phyloP scores from a whole-genome alignment of 2,329 filamentous ascomycete genomes.

The Trichoderma sp. region DNA sequence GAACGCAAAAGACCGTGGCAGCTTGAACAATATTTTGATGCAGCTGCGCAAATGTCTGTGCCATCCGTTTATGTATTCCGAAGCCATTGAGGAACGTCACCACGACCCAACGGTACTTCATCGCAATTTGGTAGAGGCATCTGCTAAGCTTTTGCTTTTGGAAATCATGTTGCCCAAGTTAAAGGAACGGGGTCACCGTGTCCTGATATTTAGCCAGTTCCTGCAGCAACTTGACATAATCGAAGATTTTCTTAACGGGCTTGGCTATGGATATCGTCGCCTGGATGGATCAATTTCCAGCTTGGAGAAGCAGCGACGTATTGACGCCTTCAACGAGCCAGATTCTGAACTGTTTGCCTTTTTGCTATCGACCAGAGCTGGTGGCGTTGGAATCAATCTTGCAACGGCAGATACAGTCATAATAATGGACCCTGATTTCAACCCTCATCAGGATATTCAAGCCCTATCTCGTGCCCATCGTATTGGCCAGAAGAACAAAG shows the following conservation, averaged over 20 bases:
- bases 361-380: constrained; percentile 88
- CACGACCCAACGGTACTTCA: constrained; percentile 65
- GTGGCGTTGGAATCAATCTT: constrained; percentile 95
- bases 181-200: constrained; percentile 81
- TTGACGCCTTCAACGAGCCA: constrained; percentile 89
- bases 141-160: constrained; percentile 83
- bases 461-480: constrained; percentile 92
- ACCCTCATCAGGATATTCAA: constrained; percentile 96
- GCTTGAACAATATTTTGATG: constrained; percentile 91
- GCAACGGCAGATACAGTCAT: constrained; percentile 98
- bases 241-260: constrained; percentile 84
- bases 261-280: constrained; percentile 74
- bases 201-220: constrained; percentile 96
- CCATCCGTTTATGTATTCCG: constrained; percentile 93
- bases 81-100: constrained; percentile 82
- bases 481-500: constrained; percentile 94
- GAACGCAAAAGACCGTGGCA: constrained; percentile 73
- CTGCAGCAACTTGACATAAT: constrained; percentile 84
- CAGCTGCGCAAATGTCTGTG: constrained; percentile 93
- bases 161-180: constrained; percentile 87
- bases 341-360: constrained; percentile 86
- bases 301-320: constrained; percentile 88
- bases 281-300: constrained; percentile 84
- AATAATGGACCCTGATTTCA: constrained; percentile 95
- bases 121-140: constrained; percentile 86